A percentile compares a stretch with the other conserved stretches of the same genome.
These are phyloP conservation scores for Calonectria pteridis DNA, from an alignment of 2,329 filamentous ascomycete species.

Conservation along the genomic window DNA sequence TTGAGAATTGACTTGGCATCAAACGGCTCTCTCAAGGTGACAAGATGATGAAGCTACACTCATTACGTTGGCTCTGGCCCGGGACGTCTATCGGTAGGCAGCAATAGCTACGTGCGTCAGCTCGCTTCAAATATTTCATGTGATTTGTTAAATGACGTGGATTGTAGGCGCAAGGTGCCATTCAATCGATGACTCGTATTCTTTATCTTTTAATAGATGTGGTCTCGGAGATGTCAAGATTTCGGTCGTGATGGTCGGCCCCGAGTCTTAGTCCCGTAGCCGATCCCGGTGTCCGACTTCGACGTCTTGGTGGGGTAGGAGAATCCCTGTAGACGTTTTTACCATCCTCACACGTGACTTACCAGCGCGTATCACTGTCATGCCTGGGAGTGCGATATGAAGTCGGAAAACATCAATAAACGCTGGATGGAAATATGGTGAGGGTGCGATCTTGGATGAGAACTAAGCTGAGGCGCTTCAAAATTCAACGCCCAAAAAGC, in stretches of 20 bases:
- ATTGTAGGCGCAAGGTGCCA: background rate
- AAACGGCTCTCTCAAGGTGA: background rate
- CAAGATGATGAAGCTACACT: background rate
- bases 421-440: too few species aligned
- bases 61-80: background rate
- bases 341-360: too few species aligned
- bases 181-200: background rate
- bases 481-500: too few species aligned
- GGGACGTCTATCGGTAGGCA: background rate
- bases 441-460: too few species aligned
- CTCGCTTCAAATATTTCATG: background rate
- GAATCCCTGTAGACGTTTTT: too few species aligned
- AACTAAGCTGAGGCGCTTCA: too few species aligned
- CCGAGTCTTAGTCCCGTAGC: background rate
- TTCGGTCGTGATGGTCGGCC: background rate
- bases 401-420: too few species aligned
- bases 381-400: too few species aligned
- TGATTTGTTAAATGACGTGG: background rate
- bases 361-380: too few species aligned
- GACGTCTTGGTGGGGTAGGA: background rate
- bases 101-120: background rate
- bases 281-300: background rate
- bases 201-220: too few species aligned
- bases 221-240: background rate
- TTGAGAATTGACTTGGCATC: background rate